Conservation (phyloP, 495 filamentous ascomycete species). For the Lepraria neglecta region DNA sequence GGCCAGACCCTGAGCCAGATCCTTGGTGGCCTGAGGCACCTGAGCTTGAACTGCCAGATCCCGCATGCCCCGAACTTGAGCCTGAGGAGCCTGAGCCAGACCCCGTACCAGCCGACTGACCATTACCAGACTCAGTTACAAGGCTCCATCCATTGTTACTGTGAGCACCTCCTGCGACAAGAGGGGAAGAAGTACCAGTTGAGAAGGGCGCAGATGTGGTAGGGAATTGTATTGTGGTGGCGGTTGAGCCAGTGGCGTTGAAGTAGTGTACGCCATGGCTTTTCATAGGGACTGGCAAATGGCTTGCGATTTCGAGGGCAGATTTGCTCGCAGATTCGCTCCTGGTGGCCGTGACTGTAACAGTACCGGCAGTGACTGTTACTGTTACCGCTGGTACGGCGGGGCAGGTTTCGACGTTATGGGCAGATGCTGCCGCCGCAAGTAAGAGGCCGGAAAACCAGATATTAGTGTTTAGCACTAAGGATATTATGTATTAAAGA, state of each 20-base stretch:
- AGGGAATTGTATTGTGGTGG: background rate
- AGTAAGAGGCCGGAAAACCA: slow-evolving; percentile 3
- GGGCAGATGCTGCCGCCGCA: slow-evolving; percentile 7
- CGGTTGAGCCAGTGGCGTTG: background rate
- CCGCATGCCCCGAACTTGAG: background rate
- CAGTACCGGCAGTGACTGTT: background rate
- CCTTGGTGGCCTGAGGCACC: background rate
- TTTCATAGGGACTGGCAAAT: background rate
- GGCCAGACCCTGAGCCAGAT: background rate
- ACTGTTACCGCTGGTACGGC: background rate
- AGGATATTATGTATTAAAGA: background rate
- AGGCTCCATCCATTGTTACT: no score
- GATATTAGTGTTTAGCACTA: background rate
- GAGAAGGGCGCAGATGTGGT: background rate
- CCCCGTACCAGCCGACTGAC: background rate
- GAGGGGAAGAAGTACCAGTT: background rate
- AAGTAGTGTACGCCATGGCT: background rate
- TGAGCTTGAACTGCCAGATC: background rate
- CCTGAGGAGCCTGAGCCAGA: background rate
- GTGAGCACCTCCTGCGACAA: no score
- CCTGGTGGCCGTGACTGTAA: background rate
- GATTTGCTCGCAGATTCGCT: no score
- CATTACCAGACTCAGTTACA: background rate
- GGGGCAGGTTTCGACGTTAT: slow-evolving; percentile 2
- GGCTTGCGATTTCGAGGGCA: background rate